Percentiles rank a stretch among this genome's conserved stretches.
Evolutionary conservation across 2,329 filamentous ascomycete species (phyloP).

Genomic region (Ascochyta lentis): DNA sequence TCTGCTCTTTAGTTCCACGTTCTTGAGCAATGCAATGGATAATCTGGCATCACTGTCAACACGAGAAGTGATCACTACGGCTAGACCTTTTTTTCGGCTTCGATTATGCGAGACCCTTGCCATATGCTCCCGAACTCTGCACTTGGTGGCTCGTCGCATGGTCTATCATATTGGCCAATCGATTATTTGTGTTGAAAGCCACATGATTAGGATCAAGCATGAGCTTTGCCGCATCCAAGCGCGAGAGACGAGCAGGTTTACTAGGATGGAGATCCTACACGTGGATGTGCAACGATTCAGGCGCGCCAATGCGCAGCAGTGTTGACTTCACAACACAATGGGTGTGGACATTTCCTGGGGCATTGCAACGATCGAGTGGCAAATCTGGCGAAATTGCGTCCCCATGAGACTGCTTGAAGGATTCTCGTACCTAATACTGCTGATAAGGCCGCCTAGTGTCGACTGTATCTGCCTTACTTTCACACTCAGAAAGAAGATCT

Average conservation of each 20-base stretch:
- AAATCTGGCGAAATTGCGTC: neutral
- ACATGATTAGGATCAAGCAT: neutral
- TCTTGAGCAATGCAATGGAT: too few species aligned
- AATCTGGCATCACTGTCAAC: too few species aligned
- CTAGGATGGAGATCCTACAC: constrained; percentile 2
- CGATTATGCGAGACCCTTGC: too few species aligned
- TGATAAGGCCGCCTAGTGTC: constrained; percentile 7
- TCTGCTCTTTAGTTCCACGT: neutral
- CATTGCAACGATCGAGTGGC: too few species aligned
- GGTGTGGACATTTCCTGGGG: neutral
- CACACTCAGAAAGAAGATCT: neutral
- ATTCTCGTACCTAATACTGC: neutral
- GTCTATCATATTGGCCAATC: neutral
- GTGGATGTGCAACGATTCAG: neutral
- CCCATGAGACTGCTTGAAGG: too few species aligned
- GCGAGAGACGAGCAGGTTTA: neutral
- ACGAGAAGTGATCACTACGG: too few species aligned
- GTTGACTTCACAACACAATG: neutral
- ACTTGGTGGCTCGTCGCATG: neutral
- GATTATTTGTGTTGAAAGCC: neutral
- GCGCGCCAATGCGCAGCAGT: neutral
- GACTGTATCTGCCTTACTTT: neutral
- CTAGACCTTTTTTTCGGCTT: too few species aligned
- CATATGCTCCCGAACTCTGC: neutral
- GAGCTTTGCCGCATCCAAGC: neutral